A percentile compares a stretch with the other conserved stretches of the same genome.
phyloP scores from a whole-genome alignment of 257 asterid genomes.

The Echites panduratus region DNA sequence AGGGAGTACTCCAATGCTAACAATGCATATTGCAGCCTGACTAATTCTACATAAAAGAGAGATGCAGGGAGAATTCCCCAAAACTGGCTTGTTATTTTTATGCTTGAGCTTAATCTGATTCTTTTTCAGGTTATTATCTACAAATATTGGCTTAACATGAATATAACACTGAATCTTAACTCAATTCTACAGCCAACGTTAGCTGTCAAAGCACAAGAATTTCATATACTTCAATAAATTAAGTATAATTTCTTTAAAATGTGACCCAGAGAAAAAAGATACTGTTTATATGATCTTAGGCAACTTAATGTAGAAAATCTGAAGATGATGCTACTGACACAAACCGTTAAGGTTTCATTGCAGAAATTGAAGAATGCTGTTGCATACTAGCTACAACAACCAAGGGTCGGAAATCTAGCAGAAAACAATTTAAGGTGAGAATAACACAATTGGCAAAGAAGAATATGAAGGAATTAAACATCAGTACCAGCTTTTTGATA shows the following conservation, averaged over 20 bases:
- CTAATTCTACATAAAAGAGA: neutral
- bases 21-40: neutral
- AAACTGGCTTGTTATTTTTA: no score
- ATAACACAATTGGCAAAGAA: neutral
- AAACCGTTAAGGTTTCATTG: no score
- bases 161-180: neutral
- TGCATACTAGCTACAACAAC: neutral
- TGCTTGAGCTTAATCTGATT: neutral
- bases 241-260: no score
- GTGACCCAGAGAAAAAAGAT: no score
- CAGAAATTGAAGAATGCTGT: neutral
- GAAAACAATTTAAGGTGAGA: neutral
- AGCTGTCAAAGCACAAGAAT: neutral
- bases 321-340: no score
- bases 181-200: neutral
- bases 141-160: neutral
- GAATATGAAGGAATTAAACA: neutral
- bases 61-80: neutral
- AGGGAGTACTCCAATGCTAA: neutral
- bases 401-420: neutral
- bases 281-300: no score
- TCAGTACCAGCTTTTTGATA: constrained; percentile 65
- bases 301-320: no score
- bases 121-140: neutral
- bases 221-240: no score